These are phyloP conservation scores for Amylocarpus encephaloides DNA, from an alignment of 2,329 filamentous ascomycete species.

Conservation along the genomic window DNA sequence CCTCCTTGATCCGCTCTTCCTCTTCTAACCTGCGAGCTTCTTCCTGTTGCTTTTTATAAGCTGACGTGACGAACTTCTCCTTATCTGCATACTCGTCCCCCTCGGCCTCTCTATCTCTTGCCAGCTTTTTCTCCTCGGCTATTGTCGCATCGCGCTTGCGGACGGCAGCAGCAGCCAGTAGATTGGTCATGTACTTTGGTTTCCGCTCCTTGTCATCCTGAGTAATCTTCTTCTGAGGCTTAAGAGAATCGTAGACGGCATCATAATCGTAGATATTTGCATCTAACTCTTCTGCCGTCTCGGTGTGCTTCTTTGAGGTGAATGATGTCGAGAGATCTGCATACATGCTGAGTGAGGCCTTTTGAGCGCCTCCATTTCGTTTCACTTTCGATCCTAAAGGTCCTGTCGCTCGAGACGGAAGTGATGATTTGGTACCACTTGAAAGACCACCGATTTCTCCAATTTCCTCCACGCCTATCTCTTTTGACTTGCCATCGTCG, in stretches of 20 bases:
- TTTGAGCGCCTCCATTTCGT: constrained; percentile 33
- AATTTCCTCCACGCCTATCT: constrained; percentile 47
- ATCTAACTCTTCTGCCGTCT: constrained; percentile 61
- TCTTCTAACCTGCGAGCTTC: constrained; percentile 65
- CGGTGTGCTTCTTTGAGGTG: constrained; percentile 55
- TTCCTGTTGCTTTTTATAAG: constrained; percentile 75
- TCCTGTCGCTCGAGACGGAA: constrained; percentile 28
- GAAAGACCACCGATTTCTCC: constrained; percentile 52
- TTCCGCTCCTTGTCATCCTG: constrained; percentile 52
- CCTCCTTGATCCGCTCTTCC: constrained; percentile 62
- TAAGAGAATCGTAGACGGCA: constrained; percentile 70
- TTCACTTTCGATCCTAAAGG: constrained; percentile 28
- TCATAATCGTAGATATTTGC: constrained; percentile 82
- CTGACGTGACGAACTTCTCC: constrained; percentile 79
- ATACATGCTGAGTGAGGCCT: constrained; percentile 41
- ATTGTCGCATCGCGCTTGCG: constrained; percentile 73
- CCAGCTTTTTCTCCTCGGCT: constrained; percentile 74
- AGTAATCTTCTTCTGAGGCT: constrained; percentile 53
- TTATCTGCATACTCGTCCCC: constrained; percentile 77
- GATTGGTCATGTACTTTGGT: constrained; percentile 72
- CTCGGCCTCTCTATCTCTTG: constrained; percentile 70
- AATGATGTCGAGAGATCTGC: constrained; percentile 62
- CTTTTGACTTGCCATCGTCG: constrained; percentile 35
- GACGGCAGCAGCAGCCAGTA: constrained; percentile 67
- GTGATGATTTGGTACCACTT: constrained; percentile 31